These are phyloP conservation scores for Clavispora asparagi DNA, from an alignment of 805 yeast genomes.

Conservation along the genomic window DNA sequence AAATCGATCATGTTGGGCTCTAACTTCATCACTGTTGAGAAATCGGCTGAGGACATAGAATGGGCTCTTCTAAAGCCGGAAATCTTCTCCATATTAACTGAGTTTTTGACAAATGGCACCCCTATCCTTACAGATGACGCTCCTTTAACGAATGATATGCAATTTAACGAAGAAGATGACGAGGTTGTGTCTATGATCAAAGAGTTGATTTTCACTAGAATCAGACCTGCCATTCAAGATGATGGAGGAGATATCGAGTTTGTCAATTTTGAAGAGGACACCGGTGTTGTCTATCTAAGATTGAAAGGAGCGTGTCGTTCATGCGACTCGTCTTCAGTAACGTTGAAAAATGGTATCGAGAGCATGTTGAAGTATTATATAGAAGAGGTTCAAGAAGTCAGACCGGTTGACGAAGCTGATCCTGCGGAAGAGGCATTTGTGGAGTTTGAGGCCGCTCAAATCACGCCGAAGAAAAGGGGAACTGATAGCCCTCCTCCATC, in stretches of 20 bases:
- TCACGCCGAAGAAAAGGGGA: slow-evolving; percentile 24
- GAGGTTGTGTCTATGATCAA: slow-evolving; percentile 64
- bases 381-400: slow-evolving; percentile 60
- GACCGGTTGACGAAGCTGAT: slow-evolving; percentile 41
- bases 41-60: slow-evolving; percentile 41
- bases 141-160: slow-evolving; percentile 33
- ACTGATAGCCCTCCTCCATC: slow-evolving; percentile 14
- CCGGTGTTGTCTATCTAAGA: slow-evolving; percentile 54
- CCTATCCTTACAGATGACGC: slow-evolving; percentile 40
- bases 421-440: slow-evolving; percentile 10
- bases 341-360: slow-evolving; percentile 65
- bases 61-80: slow-evolving; percentile 67
- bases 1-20: slow-evolving; percentile 74
- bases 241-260: slow-evolving; percentile 75
- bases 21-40: slow-evolving; percentile 80
- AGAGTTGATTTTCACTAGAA: slow-evolving; percentile 63
- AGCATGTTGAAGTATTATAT: slow-evolving; percentile 66
- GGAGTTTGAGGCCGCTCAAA: slow-evolving; percentile 18
- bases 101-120: slow-evolving; percentile 49
- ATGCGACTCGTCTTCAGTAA: slow-evolving; percentile 63
- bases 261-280: slow-evolving; percentile 47
- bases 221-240: slow-evolving; percentile 69
- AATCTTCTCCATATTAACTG: slow-evolving; percentile 54
- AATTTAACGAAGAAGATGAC: slow-evolving; percentile 55
- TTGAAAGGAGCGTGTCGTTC: slow-evolving; percentile 69